Percentiles rank a stretch among this genome's conserved stretches.
Conservation (phyloP, 1,284 basidiomycete species). For the Microstroma glucosiphilum region DNA sequence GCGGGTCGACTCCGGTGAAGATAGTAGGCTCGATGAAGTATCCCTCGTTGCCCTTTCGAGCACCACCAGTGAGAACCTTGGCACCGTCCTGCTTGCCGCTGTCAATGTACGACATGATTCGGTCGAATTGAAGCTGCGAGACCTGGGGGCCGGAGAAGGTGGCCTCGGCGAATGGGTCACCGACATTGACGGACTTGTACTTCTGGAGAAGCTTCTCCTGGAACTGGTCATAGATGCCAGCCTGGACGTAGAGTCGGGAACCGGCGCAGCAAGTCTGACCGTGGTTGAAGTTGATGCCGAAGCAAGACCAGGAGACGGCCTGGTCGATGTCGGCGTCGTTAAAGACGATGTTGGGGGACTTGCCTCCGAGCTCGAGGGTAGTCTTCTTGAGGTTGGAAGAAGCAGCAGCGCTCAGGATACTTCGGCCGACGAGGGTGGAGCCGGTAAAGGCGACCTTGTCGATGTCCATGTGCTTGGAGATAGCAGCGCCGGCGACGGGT, state of each 20-base stretch:
- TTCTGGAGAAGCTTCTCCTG: constrained; percentile 15
- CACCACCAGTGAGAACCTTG: constrained; percentile 70
- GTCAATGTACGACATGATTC: constrained; percentile 57
- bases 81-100: constrained; percentile 73
- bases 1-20: constrained; percentile 59
- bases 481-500: constrained; percentile 66
- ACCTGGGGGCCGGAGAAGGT: constrained; percentile 85
- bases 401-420: constrained; percentile 14
- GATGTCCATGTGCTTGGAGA: constrained; percentile 58
- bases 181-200: constrained; percentile 58
- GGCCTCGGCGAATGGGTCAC: constrained; percentile 69
- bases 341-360: constrained; percentile 72
- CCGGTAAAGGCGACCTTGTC: constrained; percentile 39
- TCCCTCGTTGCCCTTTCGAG: constrained; percentile 63
- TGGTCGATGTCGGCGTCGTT: constrained; percentile 60
- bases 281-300: constrained; percentile 23
- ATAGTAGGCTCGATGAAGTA: constrained; percentile 54
- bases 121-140: constrained; percentile 68
- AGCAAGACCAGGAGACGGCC: constrained; percentile 28
- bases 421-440: constrained; percentile 16
- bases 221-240: constrained; percentile 24
- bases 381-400: constrained; percentile 18
- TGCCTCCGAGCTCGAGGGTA: constrained; percentile 69
- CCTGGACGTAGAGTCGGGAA: constrained; percentile 28
- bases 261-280: constrained; percentile 32